Conservation (phyloP, 257 asterid species). For the Lycium ferocissimum region DNA sequence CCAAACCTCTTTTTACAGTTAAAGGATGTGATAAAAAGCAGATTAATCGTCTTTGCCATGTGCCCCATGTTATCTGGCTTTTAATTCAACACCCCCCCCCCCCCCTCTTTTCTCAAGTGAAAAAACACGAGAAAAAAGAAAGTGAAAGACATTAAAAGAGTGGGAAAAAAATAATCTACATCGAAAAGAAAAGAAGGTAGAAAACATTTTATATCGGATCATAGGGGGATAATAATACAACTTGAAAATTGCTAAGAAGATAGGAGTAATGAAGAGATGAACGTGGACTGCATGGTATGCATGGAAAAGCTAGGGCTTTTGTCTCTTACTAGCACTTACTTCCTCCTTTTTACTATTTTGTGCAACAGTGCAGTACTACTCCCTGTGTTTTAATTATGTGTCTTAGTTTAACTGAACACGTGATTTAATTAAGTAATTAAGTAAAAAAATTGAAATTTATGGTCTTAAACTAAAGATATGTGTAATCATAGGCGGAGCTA, state of each 20-base stretch:
- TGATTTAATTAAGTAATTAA: too few species aligned
- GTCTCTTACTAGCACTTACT: slow-evolving; percentile 44
- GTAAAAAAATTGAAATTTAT: too few species aligned
- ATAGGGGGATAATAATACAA: slow-evolving; percentile 21
- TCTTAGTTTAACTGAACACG: too few species aligned
- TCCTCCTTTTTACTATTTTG: slow-evolving; percentile 37
- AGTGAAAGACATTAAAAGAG: background rate
- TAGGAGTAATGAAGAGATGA: slow-evolving; percentile 33
- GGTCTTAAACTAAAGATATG: too few species aligned
- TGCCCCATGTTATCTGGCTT: slow-evolving; percentile 51
- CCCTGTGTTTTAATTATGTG: too few species aligned
- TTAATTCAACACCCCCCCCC: background rate
- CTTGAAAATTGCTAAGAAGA: background rate
- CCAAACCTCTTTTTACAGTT: slow-evolving; percentile 59
- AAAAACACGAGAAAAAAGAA: background rate
- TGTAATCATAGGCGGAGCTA: too few species aligned
- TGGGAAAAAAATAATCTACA: background rate
- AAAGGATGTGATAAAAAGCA: slow-evolving; percentile 75
- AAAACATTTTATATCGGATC: slow-evolving; percentile 28
- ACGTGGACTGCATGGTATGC: slow-evolving; percentile 73
- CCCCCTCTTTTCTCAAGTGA: background rate
- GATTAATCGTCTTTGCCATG: slow-evolving; percentile 58
- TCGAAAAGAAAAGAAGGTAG: background rate
- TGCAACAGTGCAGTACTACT: slow-evolving; percentile 18
- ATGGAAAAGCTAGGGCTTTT: slow-evolving; percentile 56